These are phyloP conservation scores for Xanthoparmelia taractica DNA, from an alignment of 495 filamentous ascomycete species.

Conservation along the genomic window DNA sequence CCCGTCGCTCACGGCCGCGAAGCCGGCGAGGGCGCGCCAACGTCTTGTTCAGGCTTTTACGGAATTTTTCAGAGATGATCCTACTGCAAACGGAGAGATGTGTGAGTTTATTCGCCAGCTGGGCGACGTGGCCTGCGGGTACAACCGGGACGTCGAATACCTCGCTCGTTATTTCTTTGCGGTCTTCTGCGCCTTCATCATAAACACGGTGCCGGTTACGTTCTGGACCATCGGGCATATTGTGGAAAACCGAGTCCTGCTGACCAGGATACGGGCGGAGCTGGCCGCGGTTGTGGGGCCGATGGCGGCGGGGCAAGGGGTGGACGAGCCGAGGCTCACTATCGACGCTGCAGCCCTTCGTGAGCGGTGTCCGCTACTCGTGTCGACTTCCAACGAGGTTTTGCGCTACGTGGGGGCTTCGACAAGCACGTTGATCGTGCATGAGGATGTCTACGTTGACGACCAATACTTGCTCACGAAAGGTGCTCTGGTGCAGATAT, in stretches of 20 bases:
- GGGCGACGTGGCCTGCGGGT: background rate
- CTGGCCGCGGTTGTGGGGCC: background rate
- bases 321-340: background rate
- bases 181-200: background rate
- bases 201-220: background rate
- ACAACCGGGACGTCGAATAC: background rate
- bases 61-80: background rate
- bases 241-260: background rate
- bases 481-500: background rate
- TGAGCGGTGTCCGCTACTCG: background rate
- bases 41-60: background rate
- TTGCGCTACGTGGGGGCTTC: background rate
- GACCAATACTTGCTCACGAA: conserved; percentile 1
- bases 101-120: background rate
- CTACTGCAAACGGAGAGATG: background rate
- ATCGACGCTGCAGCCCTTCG: background rate
- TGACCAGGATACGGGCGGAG: background rate
- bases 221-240: background rate
- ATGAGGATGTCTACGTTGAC: background rate
- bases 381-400: background rate
- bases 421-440: background rate
- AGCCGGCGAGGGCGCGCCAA: background rate
- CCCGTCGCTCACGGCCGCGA: background rate
- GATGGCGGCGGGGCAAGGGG: background rate
- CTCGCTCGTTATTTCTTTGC: background rate